Evolutionary conservation across 2,329 filamentous ascomycete genomes (phyloP).

Genomic region (Catunica adiposa): DNA sequence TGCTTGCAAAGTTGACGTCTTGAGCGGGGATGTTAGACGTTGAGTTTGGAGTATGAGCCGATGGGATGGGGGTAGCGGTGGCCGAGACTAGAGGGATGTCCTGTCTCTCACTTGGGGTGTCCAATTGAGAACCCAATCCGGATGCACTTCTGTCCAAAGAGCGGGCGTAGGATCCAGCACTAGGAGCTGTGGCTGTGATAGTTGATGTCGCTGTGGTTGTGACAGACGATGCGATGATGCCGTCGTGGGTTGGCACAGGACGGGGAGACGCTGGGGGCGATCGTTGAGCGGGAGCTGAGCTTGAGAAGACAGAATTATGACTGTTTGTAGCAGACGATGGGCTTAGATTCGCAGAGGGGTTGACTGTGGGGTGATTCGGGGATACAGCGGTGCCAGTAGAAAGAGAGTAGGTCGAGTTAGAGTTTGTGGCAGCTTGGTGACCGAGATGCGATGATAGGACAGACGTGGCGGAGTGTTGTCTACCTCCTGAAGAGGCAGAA

Average conservation of each 20-base stretch:
- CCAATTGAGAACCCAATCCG: not conserved
- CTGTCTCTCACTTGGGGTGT: not conserved
- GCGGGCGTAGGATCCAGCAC: not conserved
- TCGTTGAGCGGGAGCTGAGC: not conserved
- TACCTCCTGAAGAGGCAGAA: not conserved
- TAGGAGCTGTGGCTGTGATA: constrained; percentile 7
- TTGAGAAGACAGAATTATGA: too few species aligned
- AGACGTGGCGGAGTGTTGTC: not conserved
- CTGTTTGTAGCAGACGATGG: not conserved
- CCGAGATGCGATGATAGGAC: constrained; percentile 9
- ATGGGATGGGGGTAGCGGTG: constrained; percentile 5
- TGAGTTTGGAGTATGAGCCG: not conserved
- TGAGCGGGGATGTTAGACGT: constrained; percentile 3
- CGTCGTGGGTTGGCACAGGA: not conserved
- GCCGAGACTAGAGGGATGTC: constrained; percentile 2
- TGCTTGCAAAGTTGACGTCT: not conserved
- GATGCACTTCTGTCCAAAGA: not conserved
- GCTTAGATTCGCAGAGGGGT: too few species aligned
- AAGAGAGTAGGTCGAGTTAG: constrained; percentile 1
- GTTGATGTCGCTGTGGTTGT: constrained; percentile 9
- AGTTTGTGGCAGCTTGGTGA: not conserved
- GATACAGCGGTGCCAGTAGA: not conserved
- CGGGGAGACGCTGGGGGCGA: not conserved
- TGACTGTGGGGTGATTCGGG: too few species aligned
- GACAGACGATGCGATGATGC: constrained; percentile 8